Evolutionary conservation across 2,329 filamentous ascomycete genomes (phyloP), one percentile per base, ranked within the genome.

Genomic region (Thelonectria blattea): DNA sequence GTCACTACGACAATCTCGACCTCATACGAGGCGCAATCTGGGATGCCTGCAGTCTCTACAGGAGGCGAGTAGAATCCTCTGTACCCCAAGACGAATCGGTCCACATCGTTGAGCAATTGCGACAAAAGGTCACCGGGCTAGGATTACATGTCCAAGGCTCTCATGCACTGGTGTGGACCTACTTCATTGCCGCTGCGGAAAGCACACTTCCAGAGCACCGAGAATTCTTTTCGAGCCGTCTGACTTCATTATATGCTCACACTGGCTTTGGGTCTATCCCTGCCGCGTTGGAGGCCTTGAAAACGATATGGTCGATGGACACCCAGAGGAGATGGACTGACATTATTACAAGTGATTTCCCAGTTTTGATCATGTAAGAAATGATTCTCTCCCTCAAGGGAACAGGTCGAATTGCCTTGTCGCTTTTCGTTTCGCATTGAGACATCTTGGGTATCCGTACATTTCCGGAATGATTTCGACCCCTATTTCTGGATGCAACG

Each of bases 121-220:
- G 72, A 1, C 58, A 67, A 12, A 70, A 74, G 3, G 70, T 78
- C 0, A 32, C 63, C 2, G 61, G 61, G 6, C 55, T 79, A 5
- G 65, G 71, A 5, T 61, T 69, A 0, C 55, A 68, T 1, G 71
- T 68, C 0, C 70, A 71, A 3, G 76, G 77, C 2, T 69, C 71
- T 0, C 77, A 79, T 42, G 73, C 75, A 1, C 72, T 80, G 0
- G 76, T 79, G 0, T 80, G 78, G 78, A 68, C 74, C 0, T 79
- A 73, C 52, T 79, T 79, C 30, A 71, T 79, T 1, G 77, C 75
- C 1, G 76, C 75, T 0, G 76, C 76, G 0, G 77, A 79, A 56
- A 79, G 76, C 41, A 68, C 67, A 0, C 64, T 74, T 1, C 71
- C 72, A 0, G 69, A 70, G 18, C 75, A 79, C 50, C 67, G 76